Evolutionary conservation across 371 early-diverging fungal genomes (phyloP).

Genomic region (Actinomortierella wolfii): DNA sequence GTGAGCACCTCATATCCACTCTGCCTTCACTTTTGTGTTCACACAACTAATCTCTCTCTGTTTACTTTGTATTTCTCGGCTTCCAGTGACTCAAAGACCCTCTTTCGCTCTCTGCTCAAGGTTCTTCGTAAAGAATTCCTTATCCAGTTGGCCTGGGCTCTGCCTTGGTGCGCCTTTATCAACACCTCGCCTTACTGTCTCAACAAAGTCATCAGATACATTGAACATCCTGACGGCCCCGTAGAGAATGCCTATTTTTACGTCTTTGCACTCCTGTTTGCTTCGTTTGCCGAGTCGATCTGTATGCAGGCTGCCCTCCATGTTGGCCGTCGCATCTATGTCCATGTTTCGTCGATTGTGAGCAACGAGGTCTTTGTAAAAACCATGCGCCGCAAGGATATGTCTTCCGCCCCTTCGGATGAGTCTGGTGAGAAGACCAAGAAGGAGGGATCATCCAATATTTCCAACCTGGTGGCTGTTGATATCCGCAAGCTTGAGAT

Average conservation of each 20-base stretch:
- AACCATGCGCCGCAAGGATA: conserved; percentile 58
- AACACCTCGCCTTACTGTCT: conserved; percentile 62
- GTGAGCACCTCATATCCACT: too few species aligned
- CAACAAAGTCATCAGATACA: conserved; percentile 59
- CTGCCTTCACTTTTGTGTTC: too few species aligned
- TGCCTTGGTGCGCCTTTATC: conserved; percentile 55
- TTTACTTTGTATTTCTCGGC: too few species aligned
- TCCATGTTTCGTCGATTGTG: conserved; percentile 61
- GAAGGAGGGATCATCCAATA: conserved; percentile 46
- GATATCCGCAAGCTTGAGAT: conserved; percentile 63
- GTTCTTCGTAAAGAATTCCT: conserved; percentile 48
- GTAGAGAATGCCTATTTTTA: conserved; percentile 55
- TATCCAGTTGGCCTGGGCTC: conserved; percentile 49
- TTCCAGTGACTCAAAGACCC: conserved; percentile 8
- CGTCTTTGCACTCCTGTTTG: conserved; percentile 62
- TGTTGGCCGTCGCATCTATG: conserved; percentile 57
- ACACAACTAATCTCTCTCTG: too few species aligned
- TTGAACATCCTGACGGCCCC: conserved; percentile 50
- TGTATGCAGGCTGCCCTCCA: conserved; percentile 57
- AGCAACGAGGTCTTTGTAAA: conserved; percentile 66
- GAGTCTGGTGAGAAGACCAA: conserved; percentile 18
- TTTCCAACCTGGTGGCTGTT: conserved; percentile 55
- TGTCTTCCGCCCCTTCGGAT: conserved; percentile 31
- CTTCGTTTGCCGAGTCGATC: conserved; percentile 52
- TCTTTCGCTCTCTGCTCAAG: conserved; percentile 34